These are phyloP conservation scores for Globisporangium apiculatum DNA, from an alignment of 352 stramenopile species.

Conservation along the genomic window DNA sequence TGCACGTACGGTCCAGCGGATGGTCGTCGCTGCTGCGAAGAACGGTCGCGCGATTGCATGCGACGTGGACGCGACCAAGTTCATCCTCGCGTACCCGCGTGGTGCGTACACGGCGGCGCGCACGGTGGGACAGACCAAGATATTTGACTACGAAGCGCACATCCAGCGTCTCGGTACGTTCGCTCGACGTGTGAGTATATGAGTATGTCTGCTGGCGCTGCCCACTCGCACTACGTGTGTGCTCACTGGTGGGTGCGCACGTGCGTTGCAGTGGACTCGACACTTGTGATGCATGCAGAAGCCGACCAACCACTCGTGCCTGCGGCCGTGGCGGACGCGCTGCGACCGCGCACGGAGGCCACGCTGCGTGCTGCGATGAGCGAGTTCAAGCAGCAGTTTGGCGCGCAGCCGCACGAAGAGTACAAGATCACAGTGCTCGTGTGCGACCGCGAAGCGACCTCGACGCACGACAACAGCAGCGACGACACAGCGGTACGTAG, in stretches of 20 bases:
- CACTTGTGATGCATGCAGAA: conserved; percentile 38
- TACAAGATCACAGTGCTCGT: conserved; percentile 84
- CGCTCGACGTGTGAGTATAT: neutral
- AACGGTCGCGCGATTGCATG: conserved; percentile 65
- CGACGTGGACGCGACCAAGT: conserved; percentile 52
- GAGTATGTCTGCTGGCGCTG: neutral
- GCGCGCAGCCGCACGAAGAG: conserved; percentile 41
- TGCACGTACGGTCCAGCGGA: conserved; percentile 8
- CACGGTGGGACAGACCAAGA: conserved; percentile 61
- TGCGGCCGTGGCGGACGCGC: conserved; percentile 27
- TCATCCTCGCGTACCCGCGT: conserved; percentile 53
- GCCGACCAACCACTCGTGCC: conserved; percentile 8
- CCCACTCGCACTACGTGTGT: neutral
- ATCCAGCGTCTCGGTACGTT: conserved; percentile 62
- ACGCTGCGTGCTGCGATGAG: conserved; percentile 68
- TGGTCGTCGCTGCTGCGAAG: conserved; percentile 51
- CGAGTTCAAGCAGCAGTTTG: conserved; percentile 39
- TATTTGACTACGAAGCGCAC: conserved; percentile 80
- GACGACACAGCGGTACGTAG: neutral
- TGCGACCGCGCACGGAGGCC: conserved; percentile 48
- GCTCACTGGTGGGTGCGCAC: neutral
- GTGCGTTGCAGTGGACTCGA: conserved; percentile 53
- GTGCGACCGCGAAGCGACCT: conserved; percentile 23
- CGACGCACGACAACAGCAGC: neutral
- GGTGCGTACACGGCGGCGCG: conserved; percentile 69